Conservation (phyloP, 139 green algal species). For the Raphidocelis subcapitata region DNA sequence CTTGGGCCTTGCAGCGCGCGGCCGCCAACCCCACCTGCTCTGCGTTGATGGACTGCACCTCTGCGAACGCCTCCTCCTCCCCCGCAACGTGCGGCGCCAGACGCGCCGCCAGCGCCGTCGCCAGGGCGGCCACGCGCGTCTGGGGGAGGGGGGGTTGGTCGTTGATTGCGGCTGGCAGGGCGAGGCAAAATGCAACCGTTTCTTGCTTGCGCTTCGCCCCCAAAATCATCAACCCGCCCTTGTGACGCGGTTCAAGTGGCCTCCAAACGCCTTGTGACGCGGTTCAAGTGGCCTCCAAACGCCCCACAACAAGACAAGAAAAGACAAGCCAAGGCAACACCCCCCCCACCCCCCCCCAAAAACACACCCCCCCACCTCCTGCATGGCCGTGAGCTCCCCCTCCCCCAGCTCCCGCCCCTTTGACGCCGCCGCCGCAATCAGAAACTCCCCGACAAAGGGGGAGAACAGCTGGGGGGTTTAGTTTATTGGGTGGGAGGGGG, state of each 20-base stretch:
- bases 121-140: constrained; percentile 28
- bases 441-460: constrained; percentile 76
- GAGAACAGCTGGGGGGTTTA: constrained; percentile 40
- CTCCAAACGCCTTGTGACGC: no score
- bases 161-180: no score
- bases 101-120: constrained; percentile 61
- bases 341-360: neutral
- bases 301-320: neutral
- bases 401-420: constrained; percentile 31
- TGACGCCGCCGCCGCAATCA: constrained; percentile 57
- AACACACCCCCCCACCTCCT: constrained; percentile 4
- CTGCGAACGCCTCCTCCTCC: constrained; percentile 70
- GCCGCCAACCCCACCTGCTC: neutral
- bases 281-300: no score
- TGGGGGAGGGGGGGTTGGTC: no score
- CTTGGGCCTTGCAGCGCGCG: no score
- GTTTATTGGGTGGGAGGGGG: no score
- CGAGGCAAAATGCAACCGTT: no score
- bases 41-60: constrained; percentile 35
- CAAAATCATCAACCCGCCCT: no score
- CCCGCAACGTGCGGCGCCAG: constrained; percentile 70
- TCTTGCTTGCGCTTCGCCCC: no score
- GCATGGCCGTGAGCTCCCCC: neutral
- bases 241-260: no score
- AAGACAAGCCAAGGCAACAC: no score